Evolutionary conservation across 2,329 filamentous ascomycete species (phyloP).

Genomic region (Sordariomycetes sp.): DNA sequence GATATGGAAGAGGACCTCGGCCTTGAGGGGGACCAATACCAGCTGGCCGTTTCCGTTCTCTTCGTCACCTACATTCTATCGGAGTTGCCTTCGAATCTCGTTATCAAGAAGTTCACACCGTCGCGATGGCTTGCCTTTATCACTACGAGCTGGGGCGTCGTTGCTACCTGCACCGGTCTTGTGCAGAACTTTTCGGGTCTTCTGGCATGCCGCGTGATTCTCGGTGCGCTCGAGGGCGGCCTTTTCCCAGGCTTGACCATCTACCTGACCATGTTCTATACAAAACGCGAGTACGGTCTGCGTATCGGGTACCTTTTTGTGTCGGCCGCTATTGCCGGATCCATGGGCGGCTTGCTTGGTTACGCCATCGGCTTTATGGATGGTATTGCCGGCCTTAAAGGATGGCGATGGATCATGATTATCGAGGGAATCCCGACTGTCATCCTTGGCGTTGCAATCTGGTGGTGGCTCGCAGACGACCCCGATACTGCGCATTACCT

Average conservation of each 20-base stretch:
- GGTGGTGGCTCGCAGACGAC: constrained; percentile 48
- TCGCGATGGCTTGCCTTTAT: constrained; percentile 33
- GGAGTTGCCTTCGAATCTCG: constrained; percentile 45
- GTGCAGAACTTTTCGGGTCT: constrained; percentile 36
- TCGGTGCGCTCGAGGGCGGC: constrained; percentile 61
- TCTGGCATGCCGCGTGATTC: constrained; percentile 52
- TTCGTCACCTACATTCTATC: constrained; percentile 41
- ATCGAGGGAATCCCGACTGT: constrained; percentile 46
- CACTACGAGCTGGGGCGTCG: constrained; percentile 42
- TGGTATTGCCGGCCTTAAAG: constrained; percentile 44
- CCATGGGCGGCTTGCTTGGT: constrained; percentile 62
- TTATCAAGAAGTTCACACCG: constrained; percentile 42
- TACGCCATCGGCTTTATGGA: constrained; percentile 66
- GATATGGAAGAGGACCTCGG: constrained; percentile 21
- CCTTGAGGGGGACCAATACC: constrained; percentile 49
- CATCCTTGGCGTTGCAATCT: constrained; percentile 33
- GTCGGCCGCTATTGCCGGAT: constrained; percentile 59
- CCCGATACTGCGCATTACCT: constrained; percentile 41
- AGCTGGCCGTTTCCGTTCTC: constrained; percentile 35
- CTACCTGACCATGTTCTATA: constrained; percentile 69
- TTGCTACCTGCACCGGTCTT: constrained; percentile 32
- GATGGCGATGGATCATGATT: constrained; percentile 78
- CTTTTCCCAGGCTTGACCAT: constrained; percentile 57
- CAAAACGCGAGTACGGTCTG: constrained; percentile 57
- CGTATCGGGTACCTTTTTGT: constrained; percentile 60